Base-by-base conservation (phyloP, 1,284 basidiomycete species). In the Tylopilus sp. region DNA sequence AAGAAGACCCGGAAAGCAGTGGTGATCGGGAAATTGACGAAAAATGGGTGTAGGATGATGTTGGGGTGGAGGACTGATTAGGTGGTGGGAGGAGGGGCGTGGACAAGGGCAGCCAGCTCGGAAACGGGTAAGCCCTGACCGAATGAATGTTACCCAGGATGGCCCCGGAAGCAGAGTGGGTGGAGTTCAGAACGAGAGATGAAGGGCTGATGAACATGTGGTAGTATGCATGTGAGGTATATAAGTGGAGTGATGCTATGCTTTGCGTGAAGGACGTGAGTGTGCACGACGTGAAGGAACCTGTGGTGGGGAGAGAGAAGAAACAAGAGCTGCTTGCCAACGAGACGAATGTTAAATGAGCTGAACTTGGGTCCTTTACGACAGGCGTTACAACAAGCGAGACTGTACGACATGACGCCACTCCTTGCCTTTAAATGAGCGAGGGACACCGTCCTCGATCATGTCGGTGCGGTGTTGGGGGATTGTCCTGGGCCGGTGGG, bases 201-300 rank as follows among this genome's bases (percentile, higher is more conserved):
- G 59, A 51, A 41, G 53, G 42, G 39, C 21, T 42, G 49, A 59
- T 54, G 62, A 47, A 57, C 61, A 66, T 63, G 61, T 49, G 64
- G 63, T 49, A 29, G 48, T 30, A 44, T 53, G 63, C 61, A 66
- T 65, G 63, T 60, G 54, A 48, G 52, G 51, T 53, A 50, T 57
- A 56, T 50, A 51, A 52, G 46, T 48, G 36, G 51, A 37, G 29
- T 46, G 38, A 53, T 46, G 49, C 31, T 41, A 46, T 31, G 56
- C 54, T 44, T 51, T 21, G 45, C 49, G 60, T 63, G 57, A 61
- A 54, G 42, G 49, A 46, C 52, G 61, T 63, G 49, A 56, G 41
- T 38, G 59, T 54, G 55, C 41, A 49, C 49, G 39, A 42, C 36
- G 52, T 58, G 51, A 53, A 62, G 44, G 29, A 30, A 18, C n/a